A percentile compares a stretch with the other conserved stretches of the same genome.
phyloP scores from a whole-genome alignment of 495 filamentous ascomycete genomes.

The Annulohypoxylon maeteangense region DNA sequence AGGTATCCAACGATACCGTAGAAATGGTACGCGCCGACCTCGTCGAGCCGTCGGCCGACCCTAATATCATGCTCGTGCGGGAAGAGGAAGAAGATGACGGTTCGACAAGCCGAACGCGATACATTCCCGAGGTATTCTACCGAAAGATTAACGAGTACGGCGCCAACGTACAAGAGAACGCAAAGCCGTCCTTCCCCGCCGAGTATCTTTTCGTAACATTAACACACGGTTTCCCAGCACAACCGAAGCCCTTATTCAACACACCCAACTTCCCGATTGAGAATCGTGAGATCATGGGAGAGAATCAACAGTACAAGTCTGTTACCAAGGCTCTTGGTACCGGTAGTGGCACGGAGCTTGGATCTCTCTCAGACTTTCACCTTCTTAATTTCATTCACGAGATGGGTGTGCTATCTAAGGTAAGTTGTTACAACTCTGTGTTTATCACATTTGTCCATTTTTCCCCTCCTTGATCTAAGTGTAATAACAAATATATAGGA shows the following conservation, averaged over 20 bases:
- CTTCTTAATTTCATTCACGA: conserved; percentile 86
- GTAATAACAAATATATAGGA: conserved; percentile 65
- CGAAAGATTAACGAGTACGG: conserved; percentile 96
- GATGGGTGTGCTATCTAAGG: conserved; percentile 85
- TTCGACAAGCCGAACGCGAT: conserved; percentile 75
- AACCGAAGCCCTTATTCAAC: conserved; percentile 77
- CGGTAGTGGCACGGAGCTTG: conserved; percentile 46
- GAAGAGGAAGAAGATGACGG: conserved; percentile 88
- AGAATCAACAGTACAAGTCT: conserved; percentile 72
- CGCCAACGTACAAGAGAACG: conserved; percentile 94
- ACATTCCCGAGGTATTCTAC: conserved; percentile 98
- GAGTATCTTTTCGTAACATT: conserved; percentile 96
- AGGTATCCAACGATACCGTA: conserved; percentile 92
- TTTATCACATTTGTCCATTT: neutral
- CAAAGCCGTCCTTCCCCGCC: conserved; percentile 94
- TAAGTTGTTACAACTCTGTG: conserved; percentile 30
- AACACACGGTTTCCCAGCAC: conserved; percentile 93
- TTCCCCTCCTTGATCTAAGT: conserved; percentile 2
- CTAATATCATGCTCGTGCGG: conserved; percentile 91
- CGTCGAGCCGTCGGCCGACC: conserved; percentile 93
- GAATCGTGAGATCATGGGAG: conserved; percentile 85
- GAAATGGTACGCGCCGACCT: conserved; percentile 98
- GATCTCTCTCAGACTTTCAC: conserved; percentile 90
- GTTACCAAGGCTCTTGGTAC: conserved; percentile 56
- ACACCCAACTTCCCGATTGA: conserved; percentile 82